Base-by-base conservation (phyloP, 2,329 filamentous ascomycete genomes). In the Trichocomaceae sp. region DNA sequence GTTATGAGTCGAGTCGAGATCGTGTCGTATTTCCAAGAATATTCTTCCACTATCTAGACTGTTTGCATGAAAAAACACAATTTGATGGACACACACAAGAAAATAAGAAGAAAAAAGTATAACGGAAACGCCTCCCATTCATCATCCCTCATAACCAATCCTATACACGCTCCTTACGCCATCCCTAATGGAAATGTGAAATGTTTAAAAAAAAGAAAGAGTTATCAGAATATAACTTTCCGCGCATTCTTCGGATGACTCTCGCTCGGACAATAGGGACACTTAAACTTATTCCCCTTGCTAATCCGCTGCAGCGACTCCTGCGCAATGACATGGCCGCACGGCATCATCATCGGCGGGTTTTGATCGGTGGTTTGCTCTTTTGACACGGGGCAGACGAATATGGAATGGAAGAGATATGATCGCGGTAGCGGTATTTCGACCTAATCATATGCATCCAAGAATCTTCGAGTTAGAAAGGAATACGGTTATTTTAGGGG, bases 311-410 rank as follows among this genome's bases (percentile, higher is more conserved):
- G 83, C 50, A 99, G 75, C 33, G 86, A 90, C 65, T 96, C 91
- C 60, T 85, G 82, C 17, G 90, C 91, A 57, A 99, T 85, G 51
- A 96, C 92, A 73, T 99, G 93, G 5, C 93, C 92, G 66, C 93
- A 99, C 0, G 89, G 88, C 66, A 99, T 84, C 82, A 96, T 93
- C 87, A 97, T 95, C 1, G 93, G 90, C 10, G 93, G 93, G 69
- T 99, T 99, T 22, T 80, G 75, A 65, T 95, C 90, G 0, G 92
- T 99, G 0, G 88, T 90, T 71, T 99, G 93, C 68, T 96, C 93
- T 70, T 97, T 97, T 64, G 87, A 91, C 5, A 99, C 93, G 0
- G 93, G 93, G 66, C 93, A 99, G 42, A 99, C 93, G 68, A 99
- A 99, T 66, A 99, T 96, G 54, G 88, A 88, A 71, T 99, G 93